Evolutionary conservation across 345 rosid genomes (phyloP).

Genomic region (Zanthoxylum bungeanum): DNA sequence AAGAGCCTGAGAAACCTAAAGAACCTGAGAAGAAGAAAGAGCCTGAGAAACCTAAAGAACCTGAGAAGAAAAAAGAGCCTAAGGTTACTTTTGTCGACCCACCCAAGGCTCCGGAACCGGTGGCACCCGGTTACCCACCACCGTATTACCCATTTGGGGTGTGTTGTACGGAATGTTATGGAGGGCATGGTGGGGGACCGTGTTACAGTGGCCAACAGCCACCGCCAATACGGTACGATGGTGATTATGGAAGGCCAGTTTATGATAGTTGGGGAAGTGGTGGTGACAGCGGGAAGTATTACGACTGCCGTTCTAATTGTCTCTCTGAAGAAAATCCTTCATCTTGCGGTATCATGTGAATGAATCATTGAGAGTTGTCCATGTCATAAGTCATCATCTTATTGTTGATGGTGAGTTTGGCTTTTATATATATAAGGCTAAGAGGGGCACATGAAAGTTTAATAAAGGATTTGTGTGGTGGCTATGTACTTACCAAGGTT

Average conservation of each 20-base stretch:
- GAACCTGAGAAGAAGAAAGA: background rate
- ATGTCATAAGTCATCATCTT: background rate
- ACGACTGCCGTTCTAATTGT: constrained; percentile 30
- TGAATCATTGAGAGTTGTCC: constrained; percentile 9
- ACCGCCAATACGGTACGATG: constrained; percentile 12
- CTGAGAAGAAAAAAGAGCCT: background rate
- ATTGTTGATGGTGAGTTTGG: background rate
- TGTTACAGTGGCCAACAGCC: constrained; percentile 7
- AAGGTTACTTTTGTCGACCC: background rate
- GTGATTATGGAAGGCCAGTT: constrained; percentile 46
- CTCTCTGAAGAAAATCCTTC: constrained; percentile 47
- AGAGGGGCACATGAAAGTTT: too few species aligned
- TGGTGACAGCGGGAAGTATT: constrained; percentile 20
- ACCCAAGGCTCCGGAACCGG: background rate
- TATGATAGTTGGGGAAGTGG: constrained; percentile 63
- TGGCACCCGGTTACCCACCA: constrained; percentile 18
- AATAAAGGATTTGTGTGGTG: too few species aligned
- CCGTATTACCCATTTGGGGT: constrained; percentile 8
- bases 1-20: constrained; percentile 13
- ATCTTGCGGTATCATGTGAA: constrained; percentile 59
- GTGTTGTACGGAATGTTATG: constrained; percentile 27
- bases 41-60: background rate
- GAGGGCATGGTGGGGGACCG: constrained; percentile 19
- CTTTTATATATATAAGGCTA: too few species aligned
- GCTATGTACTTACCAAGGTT: too few species aligned